Evolutionary conservation across 805 yeast species (phyloP).

Genomic region (Starmerella floricola): DNA sequence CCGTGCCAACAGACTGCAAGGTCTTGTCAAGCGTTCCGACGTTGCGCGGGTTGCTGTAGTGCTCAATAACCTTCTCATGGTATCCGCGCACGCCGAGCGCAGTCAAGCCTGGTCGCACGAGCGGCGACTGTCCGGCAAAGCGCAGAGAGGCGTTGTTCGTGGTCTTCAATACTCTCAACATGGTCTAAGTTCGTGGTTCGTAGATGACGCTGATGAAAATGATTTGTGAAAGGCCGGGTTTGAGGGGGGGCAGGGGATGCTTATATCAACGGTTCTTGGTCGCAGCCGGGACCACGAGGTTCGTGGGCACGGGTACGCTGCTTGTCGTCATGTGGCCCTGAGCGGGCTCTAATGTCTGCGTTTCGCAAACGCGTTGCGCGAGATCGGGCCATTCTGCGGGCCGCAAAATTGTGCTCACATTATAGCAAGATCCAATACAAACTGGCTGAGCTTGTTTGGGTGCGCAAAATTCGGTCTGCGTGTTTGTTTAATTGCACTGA

Average conservation of each 20-base stretch:
- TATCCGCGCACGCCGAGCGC: constrained; percentile 30
- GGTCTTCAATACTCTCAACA: not conserved
- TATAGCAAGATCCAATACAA: no score
- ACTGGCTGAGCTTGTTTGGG: no score
- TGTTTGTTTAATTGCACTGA: no score
- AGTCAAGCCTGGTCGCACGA: not conserved
- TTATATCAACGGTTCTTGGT: not conserved
- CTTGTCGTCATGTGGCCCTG: no score
- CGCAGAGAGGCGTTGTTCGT: not conserved
- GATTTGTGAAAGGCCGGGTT: not conserved
- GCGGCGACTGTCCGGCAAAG: not conserved
- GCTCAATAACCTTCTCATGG: constrained; percentile 90
- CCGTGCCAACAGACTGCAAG: constrained; percentile 76
- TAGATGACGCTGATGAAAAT: not conserved
- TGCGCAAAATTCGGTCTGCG: no score
- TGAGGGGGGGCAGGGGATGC: not conserved
- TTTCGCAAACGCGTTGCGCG: no score
- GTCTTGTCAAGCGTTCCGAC: constrained; percentile 85
- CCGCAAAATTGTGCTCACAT: no score
- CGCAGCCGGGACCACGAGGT: no score
- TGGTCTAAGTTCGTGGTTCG: not conserved
- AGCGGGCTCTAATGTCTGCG: no score
- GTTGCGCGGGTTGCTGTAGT: constrained; percentile 91
- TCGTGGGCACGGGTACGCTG: no score
- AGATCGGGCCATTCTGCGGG: no score